These are phyloP conservation scores for Leccinum truebloodii DNA, from an alignment of 768 basidiomycete species.

Conservation along the genomic window DNA sequence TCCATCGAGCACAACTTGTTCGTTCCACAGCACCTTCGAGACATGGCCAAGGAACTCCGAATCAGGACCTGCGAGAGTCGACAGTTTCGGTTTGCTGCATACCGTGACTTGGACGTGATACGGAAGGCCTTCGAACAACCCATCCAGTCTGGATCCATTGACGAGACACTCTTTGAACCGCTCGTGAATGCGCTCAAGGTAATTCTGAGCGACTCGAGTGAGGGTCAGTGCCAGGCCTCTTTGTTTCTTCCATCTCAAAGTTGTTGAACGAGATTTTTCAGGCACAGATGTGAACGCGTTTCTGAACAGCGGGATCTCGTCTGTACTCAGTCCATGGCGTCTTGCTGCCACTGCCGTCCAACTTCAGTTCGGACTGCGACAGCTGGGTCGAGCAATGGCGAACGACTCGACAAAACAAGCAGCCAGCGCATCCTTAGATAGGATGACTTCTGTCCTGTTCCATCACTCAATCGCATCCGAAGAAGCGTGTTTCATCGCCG, in stretches of 20 bases:
- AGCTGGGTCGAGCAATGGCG: constrained; percentile 67
- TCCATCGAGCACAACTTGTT: constrained; percentile 63
- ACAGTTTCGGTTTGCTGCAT: constrained; percentile 76
- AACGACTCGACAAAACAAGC: constrained; percentile 50
- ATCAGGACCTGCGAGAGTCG: constrained; percentile 57
- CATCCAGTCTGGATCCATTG: constrained; percentile 48
- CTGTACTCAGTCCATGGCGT: constrained; percentile 80
- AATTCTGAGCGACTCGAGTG: constrained; percentile 63
- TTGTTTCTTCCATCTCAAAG: not conserved
- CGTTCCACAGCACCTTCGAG: constrained; percentile 51
- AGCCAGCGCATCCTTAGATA: constrained; percentile 66
- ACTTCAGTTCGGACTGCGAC: constrained; percentile 72
- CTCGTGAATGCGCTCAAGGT: constrained; percentile 66
- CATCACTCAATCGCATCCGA: constrained; percentile 74
- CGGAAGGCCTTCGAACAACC: constrained; percentile 68
- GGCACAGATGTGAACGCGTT: constrained; percentile 47
- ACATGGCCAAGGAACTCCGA: constrained; percentile 53
- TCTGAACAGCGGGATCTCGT: constrained; percentile 62
- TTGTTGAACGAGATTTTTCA: constrained; percentile 1
- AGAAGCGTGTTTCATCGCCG: constrained; percentile 82
- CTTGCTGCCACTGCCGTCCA: constrained; percentile 80
- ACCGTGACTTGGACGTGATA: constrained; percentile 71
- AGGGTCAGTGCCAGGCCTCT: constrained; percentile 42
- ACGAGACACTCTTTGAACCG: constrained; percentile 56
- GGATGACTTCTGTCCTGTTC: constrained; percentile 65